Evolutionary conservation across 163 green algal species (phyloP), one percentile per base, ranked within the genome.

Genomic region (Scenedesmus sp.): DNA sequence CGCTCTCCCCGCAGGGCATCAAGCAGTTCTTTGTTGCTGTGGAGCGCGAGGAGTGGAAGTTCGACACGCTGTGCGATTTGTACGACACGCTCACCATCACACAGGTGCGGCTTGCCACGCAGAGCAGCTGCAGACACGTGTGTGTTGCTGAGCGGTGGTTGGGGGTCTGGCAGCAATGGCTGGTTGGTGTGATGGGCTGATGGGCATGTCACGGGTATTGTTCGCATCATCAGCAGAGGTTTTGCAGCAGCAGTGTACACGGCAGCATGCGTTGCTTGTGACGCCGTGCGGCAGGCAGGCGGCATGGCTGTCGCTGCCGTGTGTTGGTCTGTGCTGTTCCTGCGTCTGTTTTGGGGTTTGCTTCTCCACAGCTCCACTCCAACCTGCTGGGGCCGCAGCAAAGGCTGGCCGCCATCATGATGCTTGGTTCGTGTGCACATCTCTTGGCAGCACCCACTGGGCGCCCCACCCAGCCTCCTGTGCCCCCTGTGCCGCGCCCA

Each of bases 21-120:
- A 99, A 98, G 95, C 98, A 99, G 95, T 99, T 99, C 92, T 99
- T 99, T 94, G 98, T 99, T 84, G 97, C 97, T 10, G 98, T 99
- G 73, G 98, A 99, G 95, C 94, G 95, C 5, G 98, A 99, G 96
- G 98, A 99, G 94, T 99, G 98, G 98, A 99, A 99, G 94, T 99
- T 99, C 93, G 97, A 99, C 96, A 99, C 98, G 22, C 96, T 99
- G 46, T 99, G 97, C 91, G 98, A 99, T 93, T 93, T 99, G 87
- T 98, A 99, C 92, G 97, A 98, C 88, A 98, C 97, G 51, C 93
- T 99, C 49, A 98, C 96, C 89, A 97, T 99, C 93, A 99, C 97
- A 12, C 97, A 98, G 91, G 46, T 91, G 56, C 65, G 65, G 24
- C 24, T 3, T 22, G 15, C 15, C 15, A 22, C 4, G 53, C 53